Base-by-base conservation (phyloP, 345 rosid genomes). In the Capsella bursapastoris region DNA sequence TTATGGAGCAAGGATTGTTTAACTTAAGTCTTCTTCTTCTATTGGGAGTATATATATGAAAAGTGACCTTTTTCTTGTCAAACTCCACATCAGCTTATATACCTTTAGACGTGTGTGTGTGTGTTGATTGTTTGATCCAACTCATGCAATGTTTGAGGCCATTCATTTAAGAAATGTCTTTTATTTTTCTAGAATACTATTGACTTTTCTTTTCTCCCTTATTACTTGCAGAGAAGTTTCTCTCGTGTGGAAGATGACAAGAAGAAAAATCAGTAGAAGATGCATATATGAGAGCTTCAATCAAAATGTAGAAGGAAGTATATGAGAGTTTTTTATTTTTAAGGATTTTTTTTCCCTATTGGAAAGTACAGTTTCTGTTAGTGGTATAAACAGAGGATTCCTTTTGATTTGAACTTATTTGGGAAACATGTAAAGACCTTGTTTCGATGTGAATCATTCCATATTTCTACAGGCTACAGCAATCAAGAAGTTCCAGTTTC, bases 21-120 rank as follows among this genome's bases (percentile, higher is more conserved):
- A 43, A 40, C 7, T n/a, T 8, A 34, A 22, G 37, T 4, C 13
- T 14, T 48, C 7, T 53, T 57, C 12, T 60, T 0, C 3, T 15
- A 34, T 34, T 34, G 2, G 8, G 37, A 7, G 63, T 52, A 31
- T 56, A 41, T 71, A 28, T 43, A 16, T 8, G 14, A 40, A 34
- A 73, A 52, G 68, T 43, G 69, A 60, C 8, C 2, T 51, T 65
- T 51, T 28, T 44, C 3, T 75, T 14, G 48, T 68, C 37, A 74
- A 31, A 66, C 37, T 43, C 70, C 74, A 68, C 70, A 41, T 75
- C 57, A 68, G 53, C 43, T 2, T 77, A 38, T 70, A 31, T 48
- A 48, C 48, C 63, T 77, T 76, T 77, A 16, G 60, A 77, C 76
- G 37, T 34, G 80, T 77, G 71, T 77, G 37, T 34, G 80, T 77